phyloP scores from a whole-genome alignment of 2,329 filamentous ascomycete genomes.

The Talaromyces sp. region DNA sequence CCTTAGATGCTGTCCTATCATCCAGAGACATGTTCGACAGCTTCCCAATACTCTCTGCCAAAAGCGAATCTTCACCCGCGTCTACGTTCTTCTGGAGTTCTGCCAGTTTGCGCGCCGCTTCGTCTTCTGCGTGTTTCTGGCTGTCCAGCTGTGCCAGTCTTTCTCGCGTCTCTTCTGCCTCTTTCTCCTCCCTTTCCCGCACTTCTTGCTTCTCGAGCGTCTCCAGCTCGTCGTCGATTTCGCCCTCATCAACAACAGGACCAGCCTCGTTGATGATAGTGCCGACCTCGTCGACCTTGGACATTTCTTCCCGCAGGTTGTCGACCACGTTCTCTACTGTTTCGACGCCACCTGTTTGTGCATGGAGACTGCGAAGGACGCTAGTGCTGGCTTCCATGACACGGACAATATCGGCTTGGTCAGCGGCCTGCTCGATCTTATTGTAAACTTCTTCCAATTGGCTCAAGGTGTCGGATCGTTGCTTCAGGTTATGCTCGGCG shows the following conservation, averaged over 20 bases:
- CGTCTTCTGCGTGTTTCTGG: conserved; percentile 36
- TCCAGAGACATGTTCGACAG: conserved; percentile 36
- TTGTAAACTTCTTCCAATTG: conserved; percentile 78
- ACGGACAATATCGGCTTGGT: conserved; percentile 75
- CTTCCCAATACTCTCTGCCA: conserved; percentile 34
- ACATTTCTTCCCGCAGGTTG: conserved; percentile 71
- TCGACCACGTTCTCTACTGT: conserved; percentile 71
- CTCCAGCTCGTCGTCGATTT: conserved; percentile 83
- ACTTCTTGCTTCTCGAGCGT: conserved; percentile 60
- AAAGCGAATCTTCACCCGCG: conserved; percentile 5
- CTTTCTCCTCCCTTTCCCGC: conserved; percentile 42
- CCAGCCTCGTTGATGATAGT: conserved; percentile 65
- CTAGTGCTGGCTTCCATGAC: conserved; percentile 74
- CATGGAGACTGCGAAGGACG: conserved; percentile 67
- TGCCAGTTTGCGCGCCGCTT: conserved; percentile 26
- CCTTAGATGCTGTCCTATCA: not conserved
- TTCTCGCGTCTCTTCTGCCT: conserved; percentile 43
- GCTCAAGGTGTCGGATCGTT: conserved; percentile 64
- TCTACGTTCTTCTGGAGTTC: conserved; percentile 19
- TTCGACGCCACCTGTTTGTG: conserved; percentile 69
- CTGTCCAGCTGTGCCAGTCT: conserved; percentile 45
- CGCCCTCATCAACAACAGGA: conserved; percentile 63
- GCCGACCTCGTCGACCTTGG: conserved; percentile 73
- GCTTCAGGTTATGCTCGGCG: conserved; percentile 65
- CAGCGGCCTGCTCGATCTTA: conserved; percentile 79